Evolutionary conservation across 441 rosid genomes (phyloP).

Genomic region (Jatropha podagrica): DNA sequence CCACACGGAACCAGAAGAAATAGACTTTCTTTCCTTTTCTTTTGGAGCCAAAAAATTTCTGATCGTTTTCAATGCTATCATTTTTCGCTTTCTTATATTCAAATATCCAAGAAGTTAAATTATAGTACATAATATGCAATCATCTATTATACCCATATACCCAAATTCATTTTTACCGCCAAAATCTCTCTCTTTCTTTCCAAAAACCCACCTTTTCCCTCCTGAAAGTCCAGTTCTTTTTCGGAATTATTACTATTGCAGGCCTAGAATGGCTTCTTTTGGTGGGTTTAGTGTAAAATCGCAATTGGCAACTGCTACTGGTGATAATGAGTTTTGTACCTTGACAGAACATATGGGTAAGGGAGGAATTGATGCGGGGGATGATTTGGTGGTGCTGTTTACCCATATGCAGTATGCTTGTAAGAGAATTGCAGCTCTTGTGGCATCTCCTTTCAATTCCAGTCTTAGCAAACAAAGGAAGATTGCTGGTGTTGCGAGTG

Average conservation of each 20-base stretch:
- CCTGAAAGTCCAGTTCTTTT: slow-evolving; percentile 9
- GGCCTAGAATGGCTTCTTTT: slow-evolving; percentile 50
- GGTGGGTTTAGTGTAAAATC: slow-evolving; percentile 45
- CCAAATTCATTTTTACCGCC: slow-evolving; percentile 34
- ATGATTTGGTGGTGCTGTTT: slow-evolving; percentile 67
- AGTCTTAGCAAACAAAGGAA: slow-evolving; percentile 52
- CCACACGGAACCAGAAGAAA: background rate
- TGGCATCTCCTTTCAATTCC: slow-evolving; percentile 85
- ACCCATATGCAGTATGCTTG: slow-evolving; percentile 81
- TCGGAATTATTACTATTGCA: slow-evolving; percentile 5
- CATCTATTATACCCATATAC: slow-evolving; percentile 21
- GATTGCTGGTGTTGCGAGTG: slow-evolving; percentile 33
- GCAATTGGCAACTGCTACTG: slow-evolving; percentile 26
- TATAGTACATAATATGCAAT: slow-evolving; percentile 30
- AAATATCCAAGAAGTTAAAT: background rate
- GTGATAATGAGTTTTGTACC: slow-evolving; percentile 36
- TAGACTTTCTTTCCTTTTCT: background rate
- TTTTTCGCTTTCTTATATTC: slow-evolving; percentile 1
- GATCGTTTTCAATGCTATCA: background rate
- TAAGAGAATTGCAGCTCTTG: slow-evolving; percentile 85
- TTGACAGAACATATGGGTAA: slow-evolving; percentile 57
- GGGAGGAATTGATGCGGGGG: slow-evolving; percentile 57
- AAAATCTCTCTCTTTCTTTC: slow-evolving; percentile 26
- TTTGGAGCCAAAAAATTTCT: background rate
- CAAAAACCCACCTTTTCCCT: slow-evolving; percentile 26